Percentiles rank a stretch among this genome's conserved stretches.
These are phyloP conservation scores for Pisolithus marmoratus DNA, from an alignment of 768 basidiomycete genomes.

Conservation along the genomic window DNA sequence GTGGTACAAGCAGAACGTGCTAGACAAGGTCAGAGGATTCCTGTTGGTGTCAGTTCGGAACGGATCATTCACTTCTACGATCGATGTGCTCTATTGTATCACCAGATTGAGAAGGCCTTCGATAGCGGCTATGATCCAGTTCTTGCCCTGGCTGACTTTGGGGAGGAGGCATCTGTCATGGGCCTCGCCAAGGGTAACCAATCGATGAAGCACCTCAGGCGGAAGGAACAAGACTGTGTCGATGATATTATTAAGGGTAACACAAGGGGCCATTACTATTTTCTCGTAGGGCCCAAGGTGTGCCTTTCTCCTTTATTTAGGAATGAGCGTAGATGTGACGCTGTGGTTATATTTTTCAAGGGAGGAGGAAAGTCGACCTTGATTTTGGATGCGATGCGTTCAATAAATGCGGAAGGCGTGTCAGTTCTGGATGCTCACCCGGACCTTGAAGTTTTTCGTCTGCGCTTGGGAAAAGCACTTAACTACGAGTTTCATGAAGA, in stretches of 20 bases:
- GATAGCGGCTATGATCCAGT: constrained; percentile 78
- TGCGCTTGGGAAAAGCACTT: constrained; percentile 79
- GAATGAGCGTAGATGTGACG: constrained; percentile 8
- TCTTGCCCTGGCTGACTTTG: constrained; percentile 59
- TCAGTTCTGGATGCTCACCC: constrained; percentile 81
- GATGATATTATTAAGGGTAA: constrained; percentile 75
- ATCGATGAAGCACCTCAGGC: constrained; percentile 58
- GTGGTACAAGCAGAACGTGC: constrained; percentile 81
- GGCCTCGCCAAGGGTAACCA: constrained; percentile 33
- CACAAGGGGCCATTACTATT: constrained; percentile 62
- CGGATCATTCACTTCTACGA: constrained; percentile 8
- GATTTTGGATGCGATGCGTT: constrained; percentile 78
- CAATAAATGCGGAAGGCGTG: constrained; percentile 64
- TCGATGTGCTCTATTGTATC: background rate
- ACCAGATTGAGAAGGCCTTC: constrained; percentile 74
- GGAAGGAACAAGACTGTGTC: constrained; percentile 70
- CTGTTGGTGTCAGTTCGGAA: constrained; percentile 7
- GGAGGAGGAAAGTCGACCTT: constrained; percentile 82
- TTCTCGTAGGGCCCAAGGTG: constrained; percentile 76
- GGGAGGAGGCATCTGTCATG: constrained; percentile 27
- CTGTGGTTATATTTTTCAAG: constrained; percentile 25
- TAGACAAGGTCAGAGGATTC: constrained; percentile 55
- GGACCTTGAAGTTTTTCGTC: constrained; percentile 80
- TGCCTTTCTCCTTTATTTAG: constrained; percentile 6
- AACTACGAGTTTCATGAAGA: constrained; percentile 87